Evolutionary conservation across 768 basidiomycete species (phyloP), one percentile per base, ranked within the genome.

Genomic region (Amylocystis lapponica): DNA sequence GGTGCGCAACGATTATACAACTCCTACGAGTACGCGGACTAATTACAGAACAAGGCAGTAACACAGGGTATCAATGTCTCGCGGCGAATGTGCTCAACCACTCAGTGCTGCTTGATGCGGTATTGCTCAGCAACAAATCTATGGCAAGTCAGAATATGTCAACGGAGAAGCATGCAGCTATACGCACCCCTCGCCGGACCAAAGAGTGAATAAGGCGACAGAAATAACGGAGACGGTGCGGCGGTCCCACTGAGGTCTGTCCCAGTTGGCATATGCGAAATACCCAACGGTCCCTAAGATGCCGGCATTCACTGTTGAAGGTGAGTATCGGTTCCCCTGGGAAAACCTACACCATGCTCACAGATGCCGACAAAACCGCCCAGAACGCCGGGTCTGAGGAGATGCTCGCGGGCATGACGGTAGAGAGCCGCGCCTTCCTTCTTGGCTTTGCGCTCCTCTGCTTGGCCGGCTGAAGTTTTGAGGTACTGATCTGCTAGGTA

Each of bases 181-280:
- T 1, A 65, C 76, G 60, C 56, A 86, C 80, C 81, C 80, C 68
- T 89, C 86, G 27, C 76, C 74, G 16, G 76, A 72, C 66, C 75
- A 79, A 12, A 91, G 63, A 3, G 76, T 64, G 23, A 84, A 48
- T 8, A 89, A 31, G 22, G 25, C 43, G 9, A 31, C 35, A 32
- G 36, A 45, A 14, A 45, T 23, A 17, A 22, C 43, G 7, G 36
- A 45, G 9, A 45, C 27, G 23, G 23, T 17, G 23, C 79, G 72
- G 41, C 74, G 65, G 58, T 88, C 82, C 86, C 86, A 87, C 3
- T 52, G 60, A 1, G 76, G 72, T 26, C 62, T 61, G 48, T 84
- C 66, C 83, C 86, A 87, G 59, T 86, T 71, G 35, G 62, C 56
- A 60, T 84, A 88, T 1, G 71, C 68, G 45, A 74, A 62, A 58